Percentiles rank a stretch among this genome's conserved stretches.
phyloP scores from a whole-genome alignment of 805 yeast genomes.

The Pichia cabralensis region DNA sequence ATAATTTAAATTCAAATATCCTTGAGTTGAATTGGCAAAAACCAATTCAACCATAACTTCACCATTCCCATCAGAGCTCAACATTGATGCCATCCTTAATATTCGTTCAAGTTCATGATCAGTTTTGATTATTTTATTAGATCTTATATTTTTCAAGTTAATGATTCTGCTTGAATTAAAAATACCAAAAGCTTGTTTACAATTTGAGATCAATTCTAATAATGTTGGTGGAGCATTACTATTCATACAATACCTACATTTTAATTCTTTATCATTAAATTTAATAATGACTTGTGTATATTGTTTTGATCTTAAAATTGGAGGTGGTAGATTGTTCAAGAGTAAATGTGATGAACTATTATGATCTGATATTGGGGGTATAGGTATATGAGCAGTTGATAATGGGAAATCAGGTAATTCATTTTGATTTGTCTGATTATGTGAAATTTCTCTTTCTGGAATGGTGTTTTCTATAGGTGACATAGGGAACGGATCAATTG shows the following conservation, averaged over 20 bases:
- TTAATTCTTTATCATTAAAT: slow-evolving; percentile 45
- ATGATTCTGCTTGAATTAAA: slow-evolving; percentile 27
- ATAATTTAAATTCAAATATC: slow-evolving; percentile 20
- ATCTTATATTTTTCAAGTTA: slow-evolving; percentile 26
- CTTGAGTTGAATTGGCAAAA: slow-evolving; percentile 19
- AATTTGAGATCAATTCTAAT: slow-evolving; percentile 69
- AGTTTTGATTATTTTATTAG: slow-evolving; percentile 27
- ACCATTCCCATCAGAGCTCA: slow-evolving; percentile 15
- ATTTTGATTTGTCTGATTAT: background rate
- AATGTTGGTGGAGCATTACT: slow-evolving; percentile 75
- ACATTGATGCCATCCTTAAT: slow-evolving; percentile 22
- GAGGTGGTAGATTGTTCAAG: slow-evolving; percentile 2
- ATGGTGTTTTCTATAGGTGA: background rate
- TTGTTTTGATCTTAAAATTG: slow-evolving; percentile 16
- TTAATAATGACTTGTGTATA: slow-evolving; percentile 32
- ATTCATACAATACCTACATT: slow-evolving; percentile 53
- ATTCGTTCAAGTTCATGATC: slow-evolving; percentile 39
- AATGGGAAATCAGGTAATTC: slow-evolving; percentile 11
- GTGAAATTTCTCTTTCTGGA: background rate
- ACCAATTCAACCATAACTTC: slow-evolving; percentile 33
- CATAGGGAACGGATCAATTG: slow-evolving; percentile 1
- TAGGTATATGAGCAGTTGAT: slow-evolving; percentile 11
- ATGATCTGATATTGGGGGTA: slow-evolving; percentile 6
- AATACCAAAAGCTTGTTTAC: slow-evolving; percentile 61
- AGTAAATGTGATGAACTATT: background rate